These are phyloP conservation scores for Cercospora sp. DNA, from an alignment of 2,329 filamentous ascomycete species.

Conservation along the genomic window DNA sequence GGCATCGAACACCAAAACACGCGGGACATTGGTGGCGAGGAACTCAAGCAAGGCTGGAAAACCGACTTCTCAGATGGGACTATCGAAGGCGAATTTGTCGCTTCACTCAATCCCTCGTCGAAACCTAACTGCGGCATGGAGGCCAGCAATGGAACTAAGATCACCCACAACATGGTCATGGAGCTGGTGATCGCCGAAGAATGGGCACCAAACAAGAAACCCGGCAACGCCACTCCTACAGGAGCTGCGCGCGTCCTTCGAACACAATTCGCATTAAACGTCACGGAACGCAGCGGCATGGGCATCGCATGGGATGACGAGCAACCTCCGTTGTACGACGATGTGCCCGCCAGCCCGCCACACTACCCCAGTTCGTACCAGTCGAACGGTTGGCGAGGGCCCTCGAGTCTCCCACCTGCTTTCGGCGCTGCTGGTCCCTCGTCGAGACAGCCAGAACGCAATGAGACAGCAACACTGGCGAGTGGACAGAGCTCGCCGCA, in stretches of 20 bases:
- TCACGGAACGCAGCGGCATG: conserved; percentile 81
- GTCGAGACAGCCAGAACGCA: not conserved
- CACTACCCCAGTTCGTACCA: conserved; percentile 43
- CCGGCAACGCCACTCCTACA: conserved; percentile 76
- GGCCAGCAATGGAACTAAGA: conserved; percentile 70
- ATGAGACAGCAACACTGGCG: not conserved
- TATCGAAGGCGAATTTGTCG: conserved; percentile 78
- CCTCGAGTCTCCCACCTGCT: not conserved
- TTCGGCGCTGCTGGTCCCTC: not conserved
- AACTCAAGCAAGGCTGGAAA: conserved; percentile 89
- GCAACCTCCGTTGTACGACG: conserved; percentile 87
- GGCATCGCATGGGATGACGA: conserved; percentile 98
- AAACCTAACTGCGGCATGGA: conserved; percentile 78
- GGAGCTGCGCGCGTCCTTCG: conserved; percentile 86
- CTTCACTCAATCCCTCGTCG: conserved; percentile 59
- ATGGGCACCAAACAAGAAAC: conserved; percentile 69
- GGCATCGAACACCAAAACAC: conserved; percentile 72
- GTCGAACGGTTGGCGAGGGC: not conserved
- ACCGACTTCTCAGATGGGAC: conserved; percentile 66
- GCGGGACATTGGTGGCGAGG: conserved; percentile 75
- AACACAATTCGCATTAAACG: conserved; percentile 81
- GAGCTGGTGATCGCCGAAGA: conserved; percentile 95
- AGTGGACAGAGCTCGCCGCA: conserved; percentile 15
- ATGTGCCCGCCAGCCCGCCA: conserved; percentile 85
- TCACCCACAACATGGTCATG: conserved; percentile 82